Evolutionary conservation across 441 rosid genomes (phyloP).

Genomic region (Adansonia grandidieri): DNA sequence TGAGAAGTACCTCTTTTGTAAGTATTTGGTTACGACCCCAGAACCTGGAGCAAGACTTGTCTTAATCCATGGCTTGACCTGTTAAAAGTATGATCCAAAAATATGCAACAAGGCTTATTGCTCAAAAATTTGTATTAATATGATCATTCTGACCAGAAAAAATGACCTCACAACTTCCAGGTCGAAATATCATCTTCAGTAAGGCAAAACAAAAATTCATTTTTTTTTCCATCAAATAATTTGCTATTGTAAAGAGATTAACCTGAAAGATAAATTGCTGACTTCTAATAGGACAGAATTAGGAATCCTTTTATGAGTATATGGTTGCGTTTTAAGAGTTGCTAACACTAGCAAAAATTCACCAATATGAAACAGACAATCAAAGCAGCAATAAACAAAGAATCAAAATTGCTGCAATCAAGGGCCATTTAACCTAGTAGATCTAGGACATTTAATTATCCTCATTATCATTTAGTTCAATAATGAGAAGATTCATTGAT

Average conservation of each 20-base stretch:
- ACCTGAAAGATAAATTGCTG: neutral
- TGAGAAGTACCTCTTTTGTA: conserved; percentile 63
- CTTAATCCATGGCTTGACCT: conserved; percentile 95
- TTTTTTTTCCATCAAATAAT: conserved; percentile 2
- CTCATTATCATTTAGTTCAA: neutral
- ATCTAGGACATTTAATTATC: neutral
- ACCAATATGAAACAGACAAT: conserved; percentile 11
- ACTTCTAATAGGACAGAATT: neutral
- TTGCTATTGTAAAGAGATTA: neutral
- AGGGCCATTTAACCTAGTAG: neutral
- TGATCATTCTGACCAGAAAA: neutral
- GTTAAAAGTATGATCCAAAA: conserved; percentile 24
- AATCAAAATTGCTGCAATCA: neutral
- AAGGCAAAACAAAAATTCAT: neutral
- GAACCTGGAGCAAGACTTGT: conserved; percentile 99
- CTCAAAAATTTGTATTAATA: neutral
- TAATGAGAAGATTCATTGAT: neutral
- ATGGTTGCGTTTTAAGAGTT: neutral
- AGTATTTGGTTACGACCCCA: conserved; percentile 89
- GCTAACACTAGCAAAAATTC: neutral
- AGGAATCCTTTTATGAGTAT: neutral
- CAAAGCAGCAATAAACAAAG: conserved; percentile 6
- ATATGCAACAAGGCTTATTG: conserved; percentile 14
- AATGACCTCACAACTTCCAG: neutral
- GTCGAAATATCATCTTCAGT: neutral